Conservation (phyloP, 169 alveolate species). For the Plasmodium inui region DNA sequence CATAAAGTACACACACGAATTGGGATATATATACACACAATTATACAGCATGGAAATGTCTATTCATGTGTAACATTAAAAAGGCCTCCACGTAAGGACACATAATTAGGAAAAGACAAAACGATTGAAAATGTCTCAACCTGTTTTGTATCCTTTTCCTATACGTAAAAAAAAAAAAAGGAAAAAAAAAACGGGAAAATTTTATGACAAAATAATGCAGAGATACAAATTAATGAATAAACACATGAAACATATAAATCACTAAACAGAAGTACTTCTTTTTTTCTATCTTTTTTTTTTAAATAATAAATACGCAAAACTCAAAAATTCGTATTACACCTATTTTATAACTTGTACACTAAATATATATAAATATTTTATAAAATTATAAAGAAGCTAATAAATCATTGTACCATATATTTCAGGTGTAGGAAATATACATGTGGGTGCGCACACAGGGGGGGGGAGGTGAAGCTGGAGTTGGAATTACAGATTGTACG, state of each 20-base stretch:
- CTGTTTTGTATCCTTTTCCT: not conserved
- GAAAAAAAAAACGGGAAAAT: not conserved
- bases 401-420: constrained; percentile 49
- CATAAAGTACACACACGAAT: not conserved
- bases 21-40: not conserved
- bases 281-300: not conserved
- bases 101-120: not conserved
- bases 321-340: constrained; percentile 54
- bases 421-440: not conserved
- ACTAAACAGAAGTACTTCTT: not conserved
- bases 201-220: not conserved
- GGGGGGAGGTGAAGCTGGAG: not conserved
- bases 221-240: not conserved
- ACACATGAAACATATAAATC: not conserved
- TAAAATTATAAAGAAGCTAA: constrained; percentile 20
- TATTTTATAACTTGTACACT: constrained; percentile 39
- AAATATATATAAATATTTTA: constrained; percentile 36
- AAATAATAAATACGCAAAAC: not conserved
- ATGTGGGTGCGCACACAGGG: not conserved
- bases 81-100: not conserved
- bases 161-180: not conserved
- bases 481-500: not conserved
- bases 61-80: not conserved
- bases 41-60: not conserved
- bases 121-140: not conserved